Percentiles rank a stretch among this genome's conserved stretches.
Evolutionary conservation across 805 yeast genomes (phyloP).

Genomic region (Ogataea saltuana): DNA sequence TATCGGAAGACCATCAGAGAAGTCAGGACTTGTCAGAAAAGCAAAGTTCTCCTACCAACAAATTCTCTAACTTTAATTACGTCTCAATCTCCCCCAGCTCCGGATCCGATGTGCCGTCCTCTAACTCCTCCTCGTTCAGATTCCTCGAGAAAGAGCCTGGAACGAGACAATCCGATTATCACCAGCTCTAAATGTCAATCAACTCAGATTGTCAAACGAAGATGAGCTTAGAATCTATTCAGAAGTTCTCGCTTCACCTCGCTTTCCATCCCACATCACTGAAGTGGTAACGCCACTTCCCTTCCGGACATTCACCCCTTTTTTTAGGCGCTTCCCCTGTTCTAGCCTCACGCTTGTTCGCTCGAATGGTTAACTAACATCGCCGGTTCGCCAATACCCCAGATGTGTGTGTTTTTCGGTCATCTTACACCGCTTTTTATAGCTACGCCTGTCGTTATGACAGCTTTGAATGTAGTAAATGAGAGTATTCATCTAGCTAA

Average conservation of each 20-base stretch:
- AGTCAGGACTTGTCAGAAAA: neutral
- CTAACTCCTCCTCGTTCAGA: conserved; percentile 15
- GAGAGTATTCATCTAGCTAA: too few relatives aligned
- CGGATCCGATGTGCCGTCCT: conserved; percentile 20
- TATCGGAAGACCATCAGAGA: conserved; percentile 1
- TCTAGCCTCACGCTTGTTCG: neutral
- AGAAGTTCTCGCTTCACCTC: too few relatives aligned
- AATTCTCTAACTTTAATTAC: conserved; percentile 20
- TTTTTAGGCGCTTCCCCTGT: too few relatives aligned
- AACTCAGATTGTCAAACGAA: too few relatives aligned
- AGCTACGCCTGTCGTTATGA: neutral
- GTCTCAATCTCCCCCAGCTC: conserved; percentile 25
- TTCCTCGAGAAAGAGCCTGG: conserved; percentile 7
- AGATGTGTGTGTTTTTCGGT: neutral
- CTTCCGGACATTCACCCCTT: too few relatives aligned
- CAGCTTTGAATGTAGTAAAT: too few relatives aligned
- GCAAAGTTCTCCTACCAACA: conserved; percentile 14
- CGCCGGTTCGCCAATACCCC: neutral
- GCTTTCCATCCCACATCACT: too few relatives aligned
- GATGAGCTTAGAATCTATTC: too few relatives aligned
- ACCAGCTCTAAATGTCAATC: neutral
- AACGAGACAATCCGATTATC: conserved; percentile 11
- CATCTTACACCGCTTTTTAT: neutral
- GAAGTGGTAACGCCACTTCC: too few relatives aligned
- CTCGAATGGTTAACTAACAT: neutral